A percentile compares a stretch with the other conserved stretches of the same genome.
phyloP scores from a whole-genome alignment of 176 grass and related monocot species.

The Avena eriantha region DNA sequence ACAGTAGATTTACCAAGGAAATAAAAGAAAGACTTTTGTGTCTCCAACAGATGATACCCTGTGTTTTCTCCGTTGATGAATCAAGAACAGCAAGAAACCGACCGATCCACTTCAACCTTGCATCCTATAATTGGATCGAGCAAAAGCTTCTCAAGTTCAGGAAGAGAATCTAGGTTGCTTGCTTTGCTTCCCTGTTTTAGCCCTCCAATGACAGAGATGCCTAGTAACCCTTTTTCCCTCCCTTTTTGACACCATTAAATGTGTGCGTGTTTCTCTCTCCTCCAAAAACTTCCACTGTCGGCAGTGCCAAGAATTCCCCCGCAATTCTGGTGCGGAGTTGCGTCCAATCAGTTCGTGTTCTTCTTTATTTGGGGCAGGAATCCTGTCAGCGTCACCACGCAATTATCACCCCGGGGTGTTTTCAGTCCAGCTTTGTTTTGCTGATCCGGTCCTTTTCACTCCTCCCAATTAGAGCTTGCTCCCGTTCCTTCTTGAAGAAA shows the following conservation, averaged over 20 bases:
- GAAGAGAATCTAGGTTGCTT: conserved; percentile 40
- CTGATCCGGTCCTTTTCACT: conserved; percentile 32
- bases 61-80: conserved; percentile 7
- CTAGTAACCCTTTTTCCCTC: neutral
- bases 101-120: neutral
- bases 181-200: conserved; percentile 35
- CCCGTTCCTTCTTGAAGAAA: conserved; percentile 7
- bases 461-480: neutral
- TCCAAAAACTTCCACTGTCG: conserved; percentile 23
- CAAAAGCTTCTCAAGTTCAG: neutral
- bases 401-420: conserved; percentile 18
- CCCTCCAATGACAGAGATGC: conserved; percentile 15
- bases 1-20: neutral
- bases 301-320: conserved; percentile 38
- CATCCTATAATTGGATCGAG: neutral
- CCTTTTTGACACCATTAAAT: conserved; percentile 36
- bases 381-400: conserved; percentile 47
- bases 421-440: neutral
- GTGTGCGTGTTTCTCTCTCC: neutral
- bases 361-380: conserved; percentile 50
- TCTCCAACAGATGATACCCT: neutral
- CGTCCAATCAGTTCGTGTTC: conserved; percentile 36
- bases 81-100: conserved; percentile 23
- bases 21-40: neutral
- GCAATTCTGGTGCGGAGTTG: conserved; percentile 34